Percentiles rank a stretch among this genome's conserved stretches.
Conservation (phyloP, 768 basidiomycete genomes). For the Hydnomerulius pinastri region DNA sequence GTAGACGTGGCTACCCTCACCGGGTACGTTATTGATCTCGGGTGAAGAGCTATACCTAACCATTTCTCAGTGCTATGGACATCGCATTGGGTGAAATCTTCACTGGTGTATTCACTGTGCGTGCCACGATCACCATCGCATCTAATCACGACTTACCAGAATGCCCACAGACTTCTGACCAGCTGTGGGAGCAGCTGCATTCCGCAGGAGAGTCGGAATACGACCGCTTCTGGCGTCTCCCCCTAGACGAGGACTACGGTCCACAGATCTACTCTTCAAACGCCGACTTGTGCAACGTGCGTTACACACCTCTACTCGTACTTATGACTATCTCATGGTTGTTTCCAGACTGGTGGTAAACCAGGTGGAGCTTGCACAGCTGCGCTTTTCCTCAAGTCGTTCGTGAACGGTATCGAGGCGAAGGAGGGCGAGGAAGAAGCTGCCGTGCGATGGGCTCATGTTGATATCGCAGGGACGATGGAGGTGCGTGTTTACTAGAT, state of each 20-base stretch:
- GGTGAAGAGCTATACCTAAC: background rate
- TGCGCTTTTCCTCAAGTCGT: slow-evolving; percentile 83
- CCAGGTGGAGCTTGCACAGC: slow-evolving; percentile 77
- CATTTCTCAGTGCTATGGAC: slow-evolving; percentile 56
- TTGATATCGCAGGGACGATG: slow-evolving; percentile 83
- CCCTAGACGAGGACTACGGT: slow-evolving; percentile 79
- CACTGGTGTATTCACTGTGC: slow-evolving; percentile 77
- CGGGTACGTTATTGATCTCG: slow-evolving; percentile 44
- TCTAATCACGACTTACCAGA: background rate
- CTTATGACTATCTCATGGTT: slow-evolving; percentile 9
- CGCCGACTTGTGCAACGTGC: slow-evolving; percentile 74
- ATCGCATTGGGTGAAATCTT: slow-evolving; percentile 75
- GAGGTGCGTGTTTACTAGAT: slow-evolving; percentile 46
- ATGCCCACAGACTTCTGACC: slow-evolving; percentile 59
- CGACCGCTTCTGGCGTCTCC: slow-evolving; percentile 90
- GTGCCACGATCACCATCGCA: slow-evolving; percentile 14
- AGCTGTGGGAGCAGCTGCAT: slow-evolving; percentile 70
- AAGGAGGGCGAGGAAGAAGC: slow-evolving; percentile 55
- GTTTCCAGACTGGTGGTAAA: slow-evolving; percentile 64
- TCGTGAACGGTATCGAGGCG: slow-evolving; percentile 72
- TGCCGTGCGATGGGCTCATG: slow-evolving; percentile 78
- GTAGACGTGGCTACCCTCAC: slow-evolving; percentile 90
- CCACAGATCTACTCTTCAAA: slow-evolving; percentile 77
- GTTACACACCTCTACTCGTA: background rate
- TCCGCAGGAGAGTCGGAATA: slow-evolving; percentile 72